phyloP scores from a whole-genome alignment of 768 basidiomycete species.

The Auriscalpium orientale region DNA sequence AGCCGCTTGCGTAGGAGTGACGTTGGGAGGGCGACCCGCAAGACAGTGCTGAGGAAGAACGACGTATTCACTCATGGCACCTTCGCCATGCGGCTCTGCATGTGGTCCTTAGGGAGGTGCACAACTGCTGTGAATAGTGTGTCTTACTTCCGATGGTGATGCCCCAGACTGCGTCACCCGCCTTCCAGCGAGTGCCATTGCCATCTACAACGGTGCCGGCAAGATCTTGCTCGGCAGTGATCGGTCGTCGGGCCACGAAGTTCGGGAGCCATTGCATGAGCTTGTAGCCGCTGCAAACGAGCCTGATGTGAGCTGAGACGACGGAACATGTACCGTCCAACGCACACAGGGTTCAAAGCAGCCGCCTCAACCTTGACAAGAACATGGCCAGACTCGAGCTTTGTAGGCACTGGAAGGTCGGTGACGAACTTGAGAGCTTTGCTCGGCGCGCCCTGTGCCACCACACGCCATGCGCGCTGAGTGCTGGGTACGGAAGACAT shows the following conservation, averaged over 20 bases:
- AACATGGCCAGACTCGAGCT: constrained; percentile 33
- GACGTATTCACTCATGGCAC: constrained; percentile 52
- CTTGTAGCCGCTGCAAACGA: constrained; percentile 46
- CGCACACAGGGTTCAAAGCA: constrained; percentile 62
- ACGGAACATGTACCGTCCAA: constrained; percentile 13
- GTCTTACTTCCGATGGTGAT: constrained; percentile 33
- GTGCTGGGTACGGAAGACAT: neutral
- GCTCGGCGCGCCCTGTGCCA: constrained; percentile 21
- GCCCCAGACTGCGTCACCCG: constrained; percentile 63
- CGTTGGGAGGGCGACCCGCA: constrained; percentile 36
- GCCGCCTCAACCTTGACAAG: constrained; percentile 45
- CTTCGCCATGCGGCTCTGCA: constrained; percentile 23
- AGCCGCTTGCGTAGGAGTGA: constrained; percentile 51
- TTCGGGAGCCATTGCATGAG: constrained; percentile 42
- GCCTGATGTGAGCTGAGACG: neutral
- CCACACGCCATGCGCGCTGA: constrained; percentile 22
- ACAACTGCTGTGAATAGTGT: neutral
- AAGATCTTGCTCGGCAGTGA: constrained; percentile 54
- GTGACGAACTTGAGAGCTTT: constrained; percentile 21
- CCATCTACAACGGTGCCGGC: constrained; percentile 53
- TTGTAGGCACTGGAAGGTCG: constrained; percentile 24
- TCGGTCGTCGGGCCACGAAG: constrained; percentile 39
- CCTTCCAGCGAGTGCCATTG: constrained; percentile 42
- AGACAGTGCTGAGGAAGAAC: constrained; percentile 36
- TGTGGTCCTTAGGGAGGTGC: neutral